Percentiles rank a stretch among this genome's conserved stretches.
phyloP scores from a whole-genome alignment of 129 eudicot species.

The Tagetes patula region DNA sequence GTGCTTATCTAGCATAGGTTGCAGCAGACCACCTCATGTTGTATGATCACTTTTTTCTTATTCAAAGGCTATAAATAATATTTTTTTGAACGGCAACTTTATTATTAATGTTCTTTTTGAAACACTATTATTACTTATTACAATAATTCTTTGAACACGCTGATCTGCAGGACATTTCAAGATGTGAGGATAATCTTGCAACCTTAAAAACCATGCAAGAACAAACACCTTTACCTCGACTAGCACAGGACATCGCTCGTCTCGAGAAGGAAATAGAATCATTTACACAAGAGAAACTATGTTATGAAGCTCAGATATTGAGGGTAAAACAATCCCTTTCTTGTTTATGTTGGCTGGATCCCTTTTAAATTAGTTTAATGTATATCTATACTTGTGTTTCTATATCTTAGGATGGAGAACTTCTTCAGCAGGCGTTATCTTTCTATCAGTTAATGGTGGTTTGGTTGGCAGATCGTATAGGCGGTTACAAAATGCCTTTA shows the following conservation, averaged over 20 bases:
- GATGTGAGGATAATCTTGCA: conserved; percentile 75
- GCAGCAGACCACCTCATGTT: not conserved
- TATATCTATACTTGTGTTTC: not conserved
- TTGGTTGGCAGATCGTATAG: conserved; percentile 80
- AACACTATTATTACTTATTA: not conserved
- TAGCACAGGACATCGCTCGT: conserved; percentile 70
- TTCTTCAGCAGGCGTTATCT: conserved; percentile 80
- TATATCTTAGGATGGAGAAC: conserved; percentile 64
- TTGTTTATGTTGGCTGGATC: not conserved
- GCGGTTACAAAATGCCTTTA: conserved; percentile 92
- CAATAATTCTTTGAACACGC: not conserved
- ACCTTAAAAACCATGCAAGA: conserved; percentile 73
- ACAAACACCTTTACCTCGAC: conserved; percentile 76
- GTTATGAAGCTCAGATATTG: conserved; percentile 93
- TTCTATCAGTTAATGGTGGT: conserved; percentile 90
- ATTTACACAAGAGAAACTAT: conserved; percentile 75
- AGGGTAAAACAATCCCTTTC: conserved; percentile 49
- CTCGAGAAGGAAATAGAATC: conserved; percentile 80
- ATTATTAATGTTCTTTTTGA: not conserved
- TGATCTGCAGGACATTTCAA: conserved; percentile 71
- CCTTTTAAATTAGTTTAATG: not conserved
- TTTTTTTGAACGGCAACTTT: too few relatives aligned
- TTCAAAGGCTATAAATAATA: too few relatives aligned
- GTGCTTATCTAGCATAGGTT: not conserved
- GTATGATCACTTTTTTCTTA: not conserved